These are phyloP conservation scores for Ormosia semicastrata DNA, from an alignment of 306 rosid species.

Conservation along the genomic window DNA sequence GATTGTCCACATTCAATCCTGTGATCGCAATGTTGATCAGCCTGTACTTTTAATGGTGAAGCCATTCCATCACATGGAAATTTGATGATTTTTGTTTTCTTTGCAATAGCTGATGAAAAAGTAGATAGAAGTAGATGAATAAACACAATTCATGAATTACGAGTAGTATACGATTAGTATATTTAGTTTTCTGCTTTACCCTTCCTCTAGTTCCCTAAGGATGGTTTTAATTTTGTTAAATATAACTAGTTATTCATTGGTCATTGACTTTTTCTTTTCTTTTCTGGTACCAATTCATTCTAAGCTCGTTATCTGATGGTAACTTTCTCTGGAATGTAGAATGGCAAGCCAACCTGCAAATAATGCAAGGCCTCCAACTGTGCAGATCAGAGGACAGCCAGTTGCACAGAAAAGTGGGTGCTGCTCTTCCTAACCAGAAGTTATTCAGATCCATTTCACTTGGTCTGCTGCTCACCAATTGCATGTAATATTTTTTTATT, in stretches of 20 bases:
- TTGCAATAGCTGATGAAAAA: background rate
- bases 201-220: background rate
- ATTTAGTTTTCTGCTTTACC: background rate
- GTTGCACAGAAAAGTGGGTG: slow-evolving; percentile 47
- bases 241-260: background rate
- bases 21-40: background rate
- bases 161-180: too few species aligned
- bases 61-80: background rate
- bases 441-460: background rate
- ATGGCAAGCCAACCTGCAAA: slow-evolving; percentile 51
- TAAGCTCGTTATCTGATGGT: background rate
- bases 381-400: slow-evolving; percentile 53
- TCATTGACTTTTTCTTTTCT: background rate
- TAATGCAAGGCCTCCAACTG: slow-evolving; percentile 47
- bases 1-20: background rate
- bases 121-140: background rate
- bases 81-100: background rate
- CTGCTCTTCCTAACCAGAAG: slow-evolving; percentile 45
- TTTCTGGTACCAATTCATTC: background rate
- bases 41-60: background rate
- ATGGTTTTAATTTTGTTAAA: background rate
- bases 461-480: slow-evolving; percentile 1
- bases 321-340: slow-evolving; percentile 24
- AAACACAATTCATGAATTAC: background rate
- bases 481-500: slow-evolving; percentile 31